phyloP scores from a whole-genome alignment of 1,284 basidiomycete genomes.

The Leccinum solheimii region DNA sequence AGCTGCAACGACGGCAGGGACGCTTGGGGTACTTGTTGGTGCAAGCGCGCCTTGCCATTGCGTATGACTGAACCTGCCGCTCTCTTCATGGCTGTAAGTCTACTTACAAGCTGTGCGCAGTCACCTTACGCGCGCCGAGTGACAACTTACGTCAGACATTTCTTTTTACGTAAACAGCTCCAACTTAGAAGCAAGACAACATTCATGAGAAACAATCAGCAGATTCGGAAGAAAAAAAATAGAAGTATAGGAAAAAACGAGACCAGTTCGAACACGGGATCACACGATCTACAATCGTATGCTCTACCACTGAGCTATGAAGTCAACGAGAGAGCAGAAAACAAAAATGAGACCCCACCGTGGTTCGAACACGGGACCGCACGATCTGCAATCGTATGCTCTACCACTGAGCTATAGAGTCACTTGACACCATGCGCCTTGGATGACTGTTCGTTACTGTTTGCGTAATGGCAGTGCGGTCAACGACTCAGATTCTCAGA shows the following conservation, averaged over 20 bases:
- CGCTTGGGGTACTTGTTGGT: constrained; percentile 25
- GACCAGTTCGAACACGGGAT: not conserved
- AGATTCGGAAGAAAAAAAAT: not conserved
- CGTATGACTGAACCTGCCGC: constrained; percentile 23
- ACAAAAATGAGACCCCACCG: constrained; percentile 37
- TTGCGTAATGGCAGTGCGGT: not conserved
- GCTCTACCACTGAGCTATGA: not conserved
- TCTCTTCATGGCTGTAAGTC: constrained; percentile 30
- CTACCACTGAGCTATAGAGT: constrained; percentile 44
- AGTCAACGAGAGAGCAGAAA: not conserved
- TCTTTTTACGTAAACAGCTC: not conserved
- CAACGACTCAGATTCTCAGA: too few species aligned
- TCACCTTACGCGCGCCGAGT: not conserved
- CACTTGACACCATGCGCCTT: not conserved
- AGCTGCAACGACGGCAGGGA: constrained; percentile 48
- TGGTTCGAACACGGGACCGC: constrained; percentile 44
- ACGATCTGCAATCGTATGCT: constrained; percentile 44
- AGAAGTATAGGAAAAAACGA: not conserved
- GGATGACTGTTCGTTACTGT: not conserved
- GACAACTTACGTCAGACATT: constrained; percentile 2
- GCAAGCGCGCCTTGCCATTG: constrained; percentile 24
- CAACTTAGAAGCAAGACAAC: not conserved
- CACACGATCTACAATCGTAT: not conserved
- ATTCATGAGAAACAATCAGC: not conserved
- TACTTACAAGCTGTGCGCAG: constrained; percentile 6